Evolutionary conservation across 768 basidiomycete genomes (phyloP), one percentile per base, ranked within the genome.

Genomic region (Lentinula aciculospora): DNA sequence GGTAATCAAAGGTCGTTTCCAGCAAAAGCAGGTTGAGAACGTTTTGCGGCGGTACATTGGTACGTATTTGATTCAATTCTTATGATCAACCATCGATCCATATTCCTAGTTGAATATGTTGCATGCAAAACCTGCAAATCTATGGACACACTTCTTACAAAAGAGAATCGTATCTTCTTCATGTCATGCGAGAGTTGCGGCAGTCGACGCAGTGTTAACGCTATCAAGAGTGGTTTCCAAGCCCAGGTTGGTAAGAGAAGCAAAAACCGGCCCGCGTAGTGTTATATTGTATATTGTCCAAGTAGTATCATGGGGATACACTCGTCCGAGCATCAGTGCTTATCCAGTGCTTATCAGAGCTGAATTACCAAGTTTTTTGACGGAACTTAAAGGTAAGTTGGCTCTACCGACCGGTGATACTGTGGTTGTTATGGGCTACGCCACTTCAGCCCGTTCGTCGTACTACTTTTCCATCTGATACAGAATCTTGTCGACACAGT

Each of bases 81-180:
- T 15, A 23, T 7, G 53, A 36, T 44, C 27, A 44, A 40, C 42
- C 42, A 23, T 40, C n/a, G 19, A 31, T 37, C 21, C 12, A 29
- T 32, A 19, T 55, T 34, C 23, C 10, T 42, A 96, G 95, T 96
- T 60, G 95, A 98, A 76, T 98, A 98, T 73, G 96, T 98, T 60
- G 95, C 95, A 37, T 99, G 97, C 84, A 96, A 97, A 74, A 98
- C 95, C 39, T 99, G 97, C 82, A 99, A 98, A 76, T 98, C 96
- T 1, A 92, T 92, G 45, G 97, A 99, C 71, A 99, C 97, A 2
- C 83, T 97, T 19, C 83, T 99, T 36, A 88, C 89, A 28, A 99
- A 98, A 74, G 95, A 98, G 76, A 97, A 97, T 72, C 92, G 97
- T 74, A 92, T 99, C 69, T 98, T 95, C 81, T 99, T 99, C 82